These are phyloP conservation scores for Fusarium proliferatum DNA, from an alignment of 2,329 filamentous ascomycete species.

Conservation along the genomic window DNA sequence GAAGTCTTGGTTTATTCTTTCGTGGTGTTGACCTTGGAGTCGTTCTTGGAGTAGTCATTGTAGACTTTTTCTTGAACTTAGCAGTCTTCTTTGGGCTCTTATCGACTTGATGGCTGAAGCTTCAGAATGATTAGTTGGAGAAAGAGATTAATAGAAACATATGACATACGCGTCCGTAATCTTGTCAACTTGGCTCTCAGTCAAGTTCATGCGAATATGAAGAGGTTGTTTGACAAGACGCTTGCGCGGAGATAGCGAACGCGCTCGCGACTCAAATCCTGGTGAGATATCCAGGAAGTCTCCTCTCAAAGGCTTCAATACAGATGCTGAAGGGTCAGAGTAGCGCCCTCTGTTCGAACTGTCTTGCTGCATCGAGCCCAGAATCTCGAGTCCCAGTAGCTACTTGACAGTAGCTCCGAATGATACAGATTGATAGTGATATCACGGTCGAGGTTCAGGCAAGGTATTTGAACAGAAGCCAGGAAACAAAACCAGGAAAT, in stretches of 20 bases:
- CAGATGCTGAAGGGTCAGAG: constrained; percentile 42
- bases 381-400: constrained; percentile 8
- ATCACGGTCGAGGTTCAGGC: not conserved
- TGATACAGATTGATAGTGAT: not conserved
- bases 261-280: constrained; percentile 42
- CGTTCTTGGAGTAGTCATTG: constrained; percentile 30
- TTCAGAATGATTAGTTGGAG: constrained; percentile 31
- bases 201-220: constrained; percentile 61
- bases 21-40: constrained; percentile 40
- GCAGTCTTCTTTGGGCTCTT: constrained; percentile 39
- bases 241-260: constrained; percentile 52
- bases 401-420: constrained; percentile 2
- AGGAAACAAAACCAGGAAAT: not conserved
- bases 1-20: constrained; percentile 17
- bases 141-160: too few species aligned
- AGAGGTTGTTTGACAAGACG: constrained; percentile 52
- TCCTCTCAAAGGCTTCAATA: constrained; percentile 49
- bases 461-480: not conserved
- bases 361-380: constrained; percentile 33
- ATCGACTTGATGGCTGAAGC: constrained; percentile 50
- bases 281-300: constrained; percentile 53
- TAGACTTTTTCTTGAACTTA: constrained; percentile 31
- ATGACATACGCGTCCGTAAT: constrained; percentile 58
- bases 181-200: constrained; percentile 61
- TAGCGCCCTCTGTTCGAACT: constrained; percentile 33